Base-by-base conservation (phyloP, 805 yeast species). In the Yamadazyma paraphyllophila region DNA sequence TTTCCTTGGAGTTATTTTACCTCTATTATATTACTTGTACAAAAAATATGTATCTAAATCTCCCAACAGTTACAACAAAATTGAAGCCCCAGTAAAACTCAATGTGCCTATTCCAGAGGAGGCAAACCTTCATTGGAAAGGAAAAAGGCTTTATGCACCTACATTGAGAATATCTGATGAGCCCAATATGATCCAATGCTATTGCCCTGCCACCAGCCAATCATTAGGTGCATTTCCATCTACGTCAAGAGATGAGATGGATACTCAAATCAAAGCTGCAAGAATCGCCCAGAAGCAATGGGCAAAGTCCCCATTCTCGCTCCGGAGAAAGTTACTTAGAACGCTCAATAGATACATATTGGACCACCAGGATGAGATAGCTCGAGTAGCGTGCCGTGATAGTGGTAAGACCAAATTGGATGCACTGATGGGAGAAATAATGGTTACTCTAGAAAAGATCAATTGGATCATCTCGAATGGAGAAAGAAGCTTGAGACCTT, bases 201-300 rank as follows among this genome's bases (percentile, higher is more conserved):
- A 88, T 62, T 92, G 99, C 67, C 99, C 99, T 3, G 97, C 98
- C 0, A 94, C 98, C 0, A 95, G 97, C 29, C 97, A 89, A 65
- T 82, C 71, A 50, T 71, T 92, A 52, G 98, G 96, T 1, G 74
- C 82, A 16, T 83, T 82, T 55, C 68, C 74, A 40, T 82, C 88
- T 1, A 78, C 81, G 46, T 67, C 84, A n/a, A 73, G 71, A 39
- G 76, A 74, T 3, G 94, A 89, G 38, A 86, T 94, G 63, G 92
- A 92, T 60, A 54, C 57, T 5, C 75, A 81, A 45, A 80, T 94
- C 14, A 53, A 54, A n/a, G 53, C 55, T 12, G 82, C 89, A 2
- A 63, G 65, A 29, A 50, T 48, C 2, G 89, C 91, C 2, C 91
- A 85, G 58, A 53, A 50, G 16, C 53, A 54, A 26, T 82, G 82